These are phyloP conservation scores for Colletotrichum viniferum DNA, from an alignment of 2,329 filamentous ascomycete species.

Conservation along the genomic window DNA sequence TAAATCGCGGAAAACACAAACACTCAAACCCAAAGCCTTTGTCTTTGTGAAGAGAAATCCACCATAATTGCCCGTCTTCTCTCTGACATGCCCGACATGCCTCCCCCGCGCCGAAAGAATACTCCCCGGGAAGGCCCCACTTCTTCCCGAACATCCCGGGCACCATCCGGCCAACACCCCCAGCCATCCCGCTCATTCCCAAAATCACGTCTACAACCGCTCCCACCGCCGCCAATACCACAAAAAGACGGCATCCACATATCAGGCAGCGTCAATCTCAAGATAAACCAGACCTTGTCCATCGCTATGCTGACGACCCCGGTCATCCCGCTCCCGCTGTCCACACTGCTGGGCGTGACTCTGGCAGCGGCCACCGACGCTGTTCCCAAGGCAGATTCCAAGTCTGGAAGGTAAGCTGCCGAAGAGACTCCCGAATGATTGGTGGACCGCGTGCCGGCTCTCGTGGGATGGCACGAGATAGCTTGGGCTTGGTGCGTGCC, in stretches of 20 bases:
- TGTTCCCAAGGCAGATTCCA: not conserved
- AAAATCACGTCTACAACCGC: not conserved
- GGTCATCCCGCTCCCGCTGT: not conserved
- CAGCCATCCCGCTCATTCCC: not conserved
- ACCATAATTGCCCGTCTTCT: not conserved
- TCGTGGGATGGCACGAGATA: not conserved
- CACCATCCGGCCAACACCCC: not conserved
- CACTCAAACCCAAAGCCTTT: accelerated
- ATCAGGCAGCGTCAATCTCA: not conserved
- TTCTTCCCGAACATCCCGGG: not conserved
- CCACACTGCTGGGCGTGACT: not conserved
- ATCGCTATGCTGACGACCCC: not conserved
- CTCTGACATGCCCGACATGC: not conserved
- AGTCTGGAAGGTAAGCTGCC: not conserved
- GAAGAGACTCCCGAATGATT: not conserved
- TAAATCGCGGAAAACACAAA: not conserved
- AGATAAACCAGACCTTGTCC: not conserved
- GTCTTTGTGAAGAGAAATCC: not conserved
- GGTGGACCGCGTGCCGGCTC: not conserved
- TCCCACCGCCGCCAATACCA: not conserved
- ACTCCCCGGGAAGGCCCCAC: accelerated
- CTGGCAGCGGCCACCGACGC: not conserved
- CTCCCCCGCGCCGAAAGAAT: not conserved
- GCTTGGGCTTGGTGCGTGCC: not conserved
- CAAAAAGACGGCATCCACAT: not conserved